Evolutionary conservation across 495 filamentous ascomycete genomes (phyloP), one percentile per base, ranked within the genome.

Genomic region (Viridothelium virens): DNA sequence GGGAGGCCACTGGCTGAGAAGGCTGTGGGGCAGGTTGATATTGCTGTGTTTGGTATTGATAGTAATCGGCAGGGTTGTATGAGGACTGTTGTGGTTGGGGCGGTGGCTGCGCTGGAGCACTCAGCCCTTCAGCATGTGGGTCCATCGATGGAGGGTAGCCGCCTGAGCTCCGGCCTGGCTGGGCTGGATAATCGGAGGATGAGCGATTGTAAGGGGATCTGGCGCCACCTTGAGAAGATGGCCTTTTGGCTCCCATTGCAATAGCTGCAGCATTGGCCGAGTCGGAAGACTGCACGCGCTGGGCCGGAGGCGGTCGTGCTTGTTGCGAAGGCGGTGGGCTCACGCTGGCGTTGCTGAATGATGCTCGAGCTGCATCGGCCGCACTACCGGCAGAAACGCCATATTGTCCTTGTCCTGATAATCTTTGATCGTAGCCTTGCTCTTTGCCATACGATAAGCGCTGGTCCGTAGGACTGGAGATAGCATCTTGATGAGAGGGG

Each of bases 361-460:
- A 77, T 5, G 74, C 73, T 47, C 81, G 79, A 6, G 83, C 83
- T 44, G 82, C 82, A 64, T 78, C 77, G 33, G 78, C 65, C n/a
- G 83, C 78, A 12, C 70, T 71, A 37, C 72, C 70, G 10, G 75
- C 72, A 25, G 76, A 59, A 33, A 76, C 65, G 61, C 73, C 75
- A 64, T 77, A 81, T 50, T 59, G 53, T 59, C 53, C 53, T 59
- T 59, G 53, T 59, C 53, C 53, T 36, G 53, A 59, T 2, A 34
- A 31, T 59, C 53, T 18, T 36, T 59, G 53, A 36, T 59, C 53
- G 36, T 59, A 59, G 53, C 53, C 53, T 59, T 59, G 53, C 53
- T 59, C 76, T 67, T 79, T 78, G 2, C 77, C 79, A 70, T 80
- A 81, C 25, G 77, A 78, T 77, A 83, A 74, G 67, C 78, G 75